Conservation (phyloP, 78 protist species). For the Pigoraptor vietnamica region DNA sequence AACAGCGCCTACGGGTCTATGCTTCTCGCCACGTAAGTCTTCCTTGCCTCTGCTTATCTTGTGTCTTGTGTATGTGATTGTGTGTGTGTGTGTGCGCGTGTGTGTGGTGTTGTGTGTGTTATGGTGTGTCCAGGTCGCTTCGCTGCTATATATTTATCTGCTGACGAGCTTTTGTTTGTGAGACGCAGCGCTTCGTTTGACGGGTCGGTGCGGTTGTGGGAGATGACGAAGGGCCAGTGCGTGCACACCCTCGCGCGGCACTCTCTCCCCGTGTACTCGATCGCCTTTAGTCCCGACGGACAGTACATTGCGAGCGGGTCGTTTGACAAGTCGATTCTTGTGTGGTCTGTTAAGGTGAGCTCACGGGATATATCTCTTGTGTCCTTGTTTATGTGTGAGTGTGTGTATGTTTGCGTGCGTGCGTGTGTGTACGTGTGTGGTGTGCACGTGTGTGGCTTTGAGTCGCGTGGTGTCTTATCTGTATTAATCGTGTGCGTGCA, state of each 20-base stretch:
- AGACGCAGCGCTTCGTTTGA: slow-evolving; percentile 70
- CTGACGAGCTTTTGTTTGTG: not conserved
- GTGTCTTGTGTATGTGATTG: not conserved
- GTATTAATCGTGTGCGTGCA: too few relatives aligned
- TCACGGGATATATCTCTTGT: not conserved
- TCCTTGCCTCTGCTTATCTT: not conserved
- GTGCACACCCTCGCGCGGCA: slow-evolving; percentile 40
- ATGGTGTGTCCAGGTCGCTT: not conserved
- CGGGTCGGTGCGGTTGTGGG: slow-evolving; percentile 66
- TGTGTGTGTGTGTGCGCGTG: not conserved
- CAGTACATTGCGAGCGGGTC: slow-evolving; percentile 77
- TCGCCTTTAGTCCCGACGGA: slow-evolving; percentile 77
- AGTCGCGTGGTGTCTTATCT: too few relatives aligned
- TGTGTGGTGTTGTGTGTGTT: not conserved
- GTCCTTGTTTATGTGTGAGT: not conserved
- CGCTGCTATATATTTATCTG: too few relatives aligned
- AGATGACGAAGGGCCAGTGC: slow-evolving; percentile 47
- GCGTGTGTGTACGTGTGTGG: too few relatives aligned
- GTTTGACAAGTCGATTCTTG: slow-evolving; percentile 47
- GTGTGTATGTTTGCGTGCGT: too few relatives aligned
- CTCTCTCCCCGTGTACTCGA: slow-evolving; percentile 73
- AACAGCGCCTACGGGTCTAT: not conserved
- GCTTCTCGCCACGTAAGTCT: not conserved
- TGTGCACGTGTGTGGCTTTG: too few relatives aligned
- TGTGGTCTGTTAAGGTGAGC: slow-evolving; percentile 66